Evolutionary conservation across 2,329 filamentous ascomycete genomes (phyloP).

Genomic region (Colletotrichum tropicale): DNA sequence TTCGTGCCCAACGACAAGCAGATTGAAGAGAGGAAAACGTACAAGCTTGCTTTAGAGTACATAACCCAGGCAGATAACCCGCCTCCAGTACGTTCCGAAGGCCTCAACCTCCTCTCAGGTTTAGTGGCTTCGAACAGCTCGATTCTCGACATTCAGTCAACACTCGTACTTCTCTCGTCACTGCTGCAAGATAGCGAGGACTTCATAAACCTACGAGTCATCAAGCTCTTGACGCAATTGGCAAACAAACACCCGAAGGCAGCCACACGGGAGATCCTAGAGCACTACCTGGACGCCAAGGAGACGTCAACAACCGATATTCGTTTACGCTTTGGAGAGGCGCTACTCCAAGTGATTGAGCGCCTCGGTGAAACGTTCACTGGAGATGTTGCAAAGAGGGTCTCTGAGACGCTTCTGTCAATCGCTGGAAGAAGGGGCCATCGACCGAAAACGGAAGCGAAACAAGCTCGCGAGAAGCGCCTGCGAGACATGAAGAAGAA

Average conservation of each 20-base stretch:
- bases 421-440: conserved; percentile 68
- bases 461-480: conserved; percentile 56
- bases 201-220: conserved; percentile 72
- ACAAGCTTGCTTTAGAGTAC: conserved; percentile 67
- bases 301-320: conserved; percentile 66
- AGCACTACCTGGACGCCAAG: conserved; percentile 69
- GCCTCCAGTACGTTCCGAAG: conserved; percentile 70
- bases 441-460: conserved; percentile 62
- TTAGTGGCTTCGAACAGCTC: conserved; percentile 61
- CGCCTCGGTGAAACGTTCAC: conserved; percentile 60
- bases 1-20: conserved; percentile 50
- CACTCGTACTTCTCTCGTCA: conserved; percentile 66
- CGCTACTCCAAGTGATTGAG: conserved; percentile 68
- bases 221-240: conserved; percentile 68
- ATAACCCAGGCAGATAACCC: conserved; percentile 66
- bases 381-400: conserved; percentile 54
- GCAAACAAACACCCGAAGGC: conserved; percentile 66
- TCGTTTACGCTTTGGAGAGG: conserved; percentile 72
- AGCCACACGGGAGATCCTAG: conserved; percentile 65
- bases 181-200: conserved; percentile 71
- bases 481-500: conserved; percentile 51
- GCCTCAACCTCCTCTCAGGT: conserved; percentile 62
- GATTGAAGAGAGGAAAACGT: conserved; percentile 65
- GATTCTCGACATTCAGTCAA: conserved; percentile 69
- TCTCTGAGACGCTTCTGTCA: conserved; percentile 64